These are phyloP conservation scores for Boletus sp. DNA, from an alignment of 768 basidiomycete species.

Conservation along the genomic window DNA sequence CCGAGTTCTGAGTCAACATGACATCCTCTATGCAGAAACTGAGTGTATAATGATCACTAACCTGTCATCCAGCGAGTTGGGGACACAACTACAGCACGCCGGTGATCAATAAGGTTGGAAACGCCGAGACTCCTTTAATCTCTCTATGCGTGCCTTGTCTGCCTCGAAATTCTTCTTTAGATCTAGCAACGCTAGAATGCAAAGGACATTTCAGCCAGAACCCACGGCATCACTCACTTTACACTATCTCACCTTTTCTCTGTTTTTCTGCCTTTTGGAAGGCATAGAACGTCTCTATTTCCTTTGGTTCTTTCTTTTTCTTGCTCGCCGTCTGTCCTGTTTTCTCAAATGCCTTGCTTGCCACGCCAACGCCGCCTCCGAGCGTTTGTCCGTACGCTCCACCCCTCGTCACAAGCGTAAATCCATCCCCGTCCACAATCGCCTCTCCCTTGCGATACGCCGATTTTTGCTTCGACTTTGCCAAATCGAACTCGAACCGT, in stretches of 20 bases:
- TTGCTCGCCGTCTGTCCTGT: conserved; percentile 35
- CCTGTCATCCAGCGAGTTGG: neutral
- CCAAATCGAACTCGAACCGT: conserved; percentile 61
- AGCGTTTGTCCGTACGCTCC: conserved; percentile 87
- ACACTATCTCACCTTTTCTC: conserved; percentile 56
- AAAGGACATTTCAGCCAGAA: conserved; percentile 1
- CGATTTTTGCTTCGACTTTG: conserved; percentile 57
- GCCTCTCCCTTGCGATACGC: conserved; percentile 81
- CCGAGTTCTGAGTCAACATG: neutral
- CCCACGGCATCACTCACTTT: neutral
- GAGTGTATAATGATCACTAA: neutral
- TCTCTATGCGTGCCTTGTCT: conserved; percentile 61
- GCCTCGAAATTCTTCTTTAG: conserved; percentile 80
- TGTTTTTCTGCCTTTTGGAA: conserved; percentile 92
- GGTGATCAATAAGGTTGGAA: conserved; percentile 80
- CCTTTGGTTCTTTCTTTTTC: conserved; percentile 58
- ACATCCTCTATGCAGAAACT: neutral
- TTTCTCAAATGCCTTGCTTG: conserved; percentile 53
- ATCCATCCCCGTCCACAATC: conserved; percentile 91
- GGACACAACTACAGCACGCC: neutral
- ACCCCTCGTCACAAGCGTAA: conserved; percentile 89
- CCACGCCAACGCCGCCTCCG: conserved; percentile 72
- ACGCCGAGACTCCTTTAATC: conserved; percentile 61
- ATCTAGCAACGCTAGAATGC: conserved; percentile 47
- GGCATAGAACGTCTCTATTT: conserved; percentile 78